Base-by-base conservation (phyloP, 2,329 filamentous ascomycete species). In the Colletotrichum sp. region DNA sequence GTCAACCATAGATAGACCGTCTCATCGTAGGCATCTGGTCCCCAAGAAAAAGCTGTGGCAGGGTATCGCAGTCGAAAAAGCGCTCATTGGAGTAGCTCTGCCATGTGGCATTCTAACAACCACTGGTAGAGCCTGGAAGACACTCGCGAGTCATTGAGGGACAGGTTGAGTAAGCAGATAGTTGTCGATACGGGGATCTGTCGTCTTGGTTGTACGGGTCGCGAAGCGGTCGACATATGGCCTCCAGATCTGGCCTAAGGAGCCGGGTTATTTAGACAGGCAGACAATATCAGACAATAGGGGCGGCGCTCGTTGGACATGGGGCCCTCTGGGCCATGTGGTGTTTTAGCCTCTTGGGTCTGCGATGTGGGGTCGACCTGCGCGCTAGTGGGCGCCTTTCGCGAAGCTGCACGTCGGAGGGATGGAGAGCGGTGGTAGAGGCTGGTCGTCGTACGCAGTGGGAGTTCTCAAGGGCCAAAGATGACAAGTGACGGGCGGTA, bases 341-440 rank as follows among this genome's bases (percentile, higher is more conserved):
- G 68, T 66, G 38, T 66, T 71, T 73, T 71, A 73, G 71, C 71
- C 71, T 66, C 68, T 54, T 38, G 36, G 43, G 63, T 65, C 59
- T 64, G 72, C 64, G n/a, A 31, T 69, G 72, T 74, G 72, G 72
- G 72, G 69, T 68, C 13, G 31, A 33, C 33, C 54, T 24, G 34
- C 55, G 47, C 43, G 34, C 68, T 66, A 62, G 62, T 43, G 31
- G 24, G n/a, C 54, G 33, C 21, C 21, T 54, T 66, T 66, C 54
- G 38, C 24, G 33, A 64, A 69, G 58, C 58, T 72, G 70, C 24
- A 70, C 51, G 51, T 70, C 36, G 66, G 59, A 33, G 58, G 58
- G 55, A 24, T 57, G 61, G 38, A 66, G 55, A 38, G 66, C 54
- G 59, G 31, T 38, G 59, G 24, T 59, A 27, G 43, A 66, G 47